Evolutionary conservation across 345 rosid genomes (phyloP), one percentile per base, ranked within the genome.

Genomic region (Hypericum androsaemum): DNA sequence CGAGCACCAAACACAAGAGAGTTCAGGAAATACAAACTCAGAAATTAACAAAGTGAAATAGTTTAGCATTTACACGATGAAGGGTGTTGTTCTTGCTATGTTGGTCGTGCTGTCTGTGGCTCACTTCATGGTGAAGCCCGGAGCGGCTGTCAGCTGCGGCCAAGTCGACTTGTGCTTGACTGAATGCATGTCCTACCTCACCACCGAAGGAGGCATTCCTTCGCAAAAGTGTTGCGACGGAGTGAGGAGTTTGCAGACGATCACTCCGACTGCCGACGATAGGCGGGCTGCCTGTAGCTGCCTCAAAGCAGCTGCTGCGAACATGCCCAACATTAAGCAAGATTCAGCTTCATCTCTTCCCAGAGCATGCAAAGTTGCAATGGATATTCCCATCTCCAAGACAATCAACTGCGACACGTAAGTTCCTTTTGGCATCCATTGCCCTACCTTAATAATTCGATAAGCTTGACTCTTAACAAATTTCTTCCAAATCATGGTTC

Each of bases 131-230:
- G 62, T 22, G 41, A 47, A 46, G 54, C 53, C 45, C 38, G 60
- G 41, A 37, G 41, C 12, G 57, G 67, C 60, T 38, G 62, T 38
- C 6, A 40, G 39, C 8, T 61, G 71, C 5, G 55, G 32, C 0
- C 48, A 60, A 38, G 67, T 72, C 0, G 39, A 7, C 11, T 6
- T 32, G 2, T 17, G 37, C n/a, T 16, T 71, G 28, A 39, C 15
- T 7, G 35, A 59, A n/a, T 65, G 74, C 60, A 5, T 62, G 6
- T 8, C 53, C 0, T 69, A 22, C 54, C 65, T 73, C 40, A 41
- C 28, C 5, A 46, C 55, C 41, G 5, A 22, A 3, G 56, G 37
- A 0, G 50, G 49, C 10, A 5, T 47, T 37, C 56, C 56, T 0
- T 36, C 64, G 5, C 7, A 42, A 8, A 9, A 17, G 37, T 60